Conservation (phyloP, 2,329 filamentous ascomycete species). For the Sporothrix globosa region DNA sequence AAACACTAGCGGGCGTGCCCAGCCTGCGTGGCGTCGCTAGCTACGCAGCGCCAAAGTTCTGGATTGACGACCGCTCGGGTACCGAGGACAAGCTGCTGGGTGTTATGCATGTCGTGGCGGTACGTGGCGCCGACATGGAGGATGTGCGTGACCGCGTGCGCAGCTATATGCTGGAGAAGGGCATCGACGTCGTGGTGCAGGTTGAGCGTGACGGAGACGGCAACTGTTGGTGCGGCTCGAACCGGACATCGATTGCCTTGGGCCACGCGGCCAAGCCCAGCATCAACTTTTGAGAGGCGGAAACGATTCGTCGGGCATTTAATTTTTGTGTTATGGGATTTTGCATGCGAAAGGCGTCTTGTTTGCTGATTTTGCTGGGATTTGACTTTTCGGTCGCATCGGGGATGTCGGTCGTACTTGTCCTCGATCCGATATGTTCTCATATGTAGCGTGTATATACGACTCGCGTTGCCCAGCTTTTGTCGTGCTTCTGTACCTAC, state of each 20-base stretch:
- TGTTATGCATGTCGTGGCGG: slow-evolving; percentile 82
- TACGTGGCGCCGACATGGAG: slow-evolving; percentile 71
- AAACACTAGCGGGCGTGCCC: slow-evolving; percentile 80
- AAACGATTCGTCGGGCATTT: neutral
- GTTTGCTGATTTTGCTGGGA: neutral
- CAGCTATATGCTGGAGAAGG: slow-evolving; percentile 68
- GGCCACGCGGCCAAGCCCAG: slow-evolving; percentile 32
- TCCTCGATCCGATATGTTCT: neutral
- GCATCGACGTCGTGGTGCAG: slow-evolving; percentile 83
- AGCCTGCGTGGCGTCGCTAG: slow-evolving; percentile 81
- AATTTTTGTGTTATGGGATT: neutral
- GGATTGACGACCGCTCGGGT: slow-evolving; percentile 77
- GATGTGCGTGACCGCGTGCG: slow-evolving; percentile 80
- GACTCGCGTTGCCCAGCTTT: neutral
- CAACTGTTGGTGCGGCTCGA: slow-evolving; percentile 63
- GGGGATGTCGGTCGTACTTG: neutral
- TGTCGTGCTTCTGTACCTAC: neutral
- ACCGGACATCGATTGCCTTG: slow-evolving; percentile 41
- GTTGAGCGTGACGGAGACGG: slow-evolving; percentile 81
- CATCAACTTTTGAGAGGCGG: slow-evolving; percentile 17
- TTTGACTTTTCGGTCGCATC: neutral
- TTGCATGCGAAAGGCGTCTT: neutral
- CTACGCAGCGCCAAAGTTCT: slow-evolving; percentile 88
- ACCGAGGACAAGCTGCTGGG: slow-evolving; percentile 66
- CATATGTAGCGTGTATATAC: slow-evolving; percentile 21